A percentile compares a stretch with the other conserved stretches of the same genome.
Conservation (phyloP, 1,284 basidiomycete genomes). For the Gymnopus androsaceus region DNA sequence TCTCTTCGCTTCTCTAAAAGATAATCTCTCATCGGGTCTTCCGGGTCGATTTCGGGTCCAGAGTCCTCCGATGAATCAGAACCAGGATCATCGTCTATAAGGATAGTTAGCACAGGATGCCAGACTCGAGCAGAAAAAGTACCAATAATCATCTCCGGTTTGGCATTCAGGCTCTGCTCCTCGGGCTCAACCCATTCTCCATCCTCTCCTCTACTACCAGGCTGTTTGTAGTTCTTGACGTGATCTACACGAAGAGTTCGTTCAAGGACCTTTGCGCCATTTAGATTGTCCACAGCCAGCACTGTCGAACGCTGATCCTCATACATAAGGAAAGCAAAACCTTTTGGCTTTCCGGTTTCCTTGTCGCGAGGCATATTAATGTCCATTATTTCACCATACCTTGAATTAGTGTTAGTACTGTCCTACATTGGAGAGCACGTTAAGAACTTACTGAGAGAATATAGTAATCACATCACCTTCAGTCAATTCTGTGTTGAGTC, state of each 20-base stretch:
- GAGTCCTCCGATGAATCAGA: conserved; percentile 70
- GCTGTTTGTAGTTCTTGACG: conserved; percentile 91
- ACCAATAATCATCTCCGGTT: conserved; percentile 73
- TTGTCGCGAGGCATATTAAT: conserved; percentile 94
- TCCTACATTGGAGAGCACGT: not conserved
- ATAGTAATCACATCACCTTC: conserved; percentile 98
- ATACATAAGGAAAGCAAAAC: conserved; percentile 99
- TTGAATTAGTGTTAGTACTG: conserved; percentile 32
- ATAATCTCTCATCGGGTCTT: conserved; percentile 98
- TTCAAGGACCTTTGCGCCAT: conserved; percentile 88
- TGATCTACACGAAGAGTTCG: conserved; percentile 92
- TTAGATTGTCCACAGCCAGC: conserved; percentile 97
- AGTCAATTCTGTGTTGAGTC: conserved; percentile 83
- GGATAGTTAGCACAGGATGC: not conserved
- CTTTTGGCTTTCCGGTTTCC: conserved; percentile 83
- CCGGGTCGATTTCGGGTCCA: conserved; percentile 80
- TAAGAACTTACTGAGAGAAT: conserved; percentile 86
- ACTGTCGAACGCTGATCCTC: conserved; percentile 96
- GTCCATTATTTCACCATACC: conserved; percentile 95
- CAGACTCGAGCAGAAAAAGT: conserved; percentile 26
- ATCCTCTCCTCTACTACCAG: conserved; percentile 77
- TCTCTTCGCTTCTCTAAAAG: conserved; percentile 71
- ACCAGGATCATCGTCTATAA: conserved; percentile 35
- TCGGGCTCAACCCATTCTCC: conserved; percentile 90
- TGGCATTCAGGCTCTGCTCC: conserved; percentile 83